Conservation (phyloP, 2,329 filamentous ascomycete species). For the Fusarium longipes region DNA sequence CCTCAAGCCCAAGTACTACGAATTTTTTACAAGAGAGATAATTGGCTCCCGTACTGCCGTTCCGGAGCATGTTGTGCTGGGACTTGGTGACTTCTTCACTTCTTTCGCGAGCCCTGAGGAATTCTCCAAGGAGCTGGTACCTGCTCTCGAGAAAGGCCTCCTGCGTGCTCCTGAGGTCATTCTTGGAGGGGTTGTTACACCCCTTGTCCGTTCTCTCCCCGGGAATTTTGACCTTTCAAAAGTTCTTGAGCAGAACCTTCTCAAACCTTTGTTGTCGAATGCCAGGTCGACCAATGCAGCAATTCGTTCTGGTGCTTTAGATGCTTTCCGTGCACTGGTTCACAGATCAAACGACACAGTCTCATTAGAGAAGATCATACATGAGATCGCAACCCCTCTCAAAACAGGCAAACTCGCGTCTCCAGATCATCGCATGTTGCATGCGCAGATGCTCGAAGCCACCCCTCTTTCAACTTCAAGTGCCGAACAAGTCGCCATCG, state of each 20-base stretch:
- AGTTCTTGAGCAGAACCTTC: conserved; percentile 74
- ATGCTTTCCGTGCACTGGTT: conserved; percentile 78
- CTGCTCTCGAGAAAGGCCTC: conserved; percentile 87
- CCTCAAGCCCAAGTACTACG: conserved; percentile 78
- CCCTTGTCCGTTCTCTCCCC: conserved; percentile 77
- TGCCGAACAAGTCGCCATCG: conserved; percentile 73
- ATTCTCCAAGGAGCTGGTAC: conserved; percentile 78
- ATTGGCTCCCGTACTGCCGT: conserved; percentile 80
- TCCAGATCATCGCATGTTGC: conserved; percentile 83
- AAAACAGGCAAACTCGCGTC: conserved; percentile 86
- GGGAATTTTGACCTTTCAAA: conserved; percentile 79
- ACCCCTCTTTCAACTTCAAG: conserved; percentile 70
- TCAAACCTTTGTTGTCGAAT: conserved; percentile 90
- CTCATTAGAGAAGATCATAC: conserved; percentile 73
- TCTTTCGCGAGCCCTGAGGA: conserved; percentile 80
- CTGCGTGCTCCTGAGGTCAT: conserved; percentile 91
- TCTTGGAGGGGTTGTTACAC: conserved; percentile 79
- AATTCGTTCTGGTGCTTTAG: conserved; percentile 80
- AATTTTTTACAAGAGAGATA: conserved; percentile 88
- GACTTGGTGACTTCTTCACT: conserved; percentile 83
- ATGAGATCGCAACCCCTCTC: conserved; percentile 82
- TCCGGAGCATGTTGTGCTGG: conserved; percentile 76
- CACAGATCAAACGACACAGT: conserved; percentile 67
- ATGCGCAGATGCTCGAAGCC: conserved; percentile 81
- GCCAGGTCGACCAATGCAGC: conserved; percentile 87